phyloP scores from a whole-genome alignment of 257 asterid species.

The Thymus quinquecostatus region DNA sequence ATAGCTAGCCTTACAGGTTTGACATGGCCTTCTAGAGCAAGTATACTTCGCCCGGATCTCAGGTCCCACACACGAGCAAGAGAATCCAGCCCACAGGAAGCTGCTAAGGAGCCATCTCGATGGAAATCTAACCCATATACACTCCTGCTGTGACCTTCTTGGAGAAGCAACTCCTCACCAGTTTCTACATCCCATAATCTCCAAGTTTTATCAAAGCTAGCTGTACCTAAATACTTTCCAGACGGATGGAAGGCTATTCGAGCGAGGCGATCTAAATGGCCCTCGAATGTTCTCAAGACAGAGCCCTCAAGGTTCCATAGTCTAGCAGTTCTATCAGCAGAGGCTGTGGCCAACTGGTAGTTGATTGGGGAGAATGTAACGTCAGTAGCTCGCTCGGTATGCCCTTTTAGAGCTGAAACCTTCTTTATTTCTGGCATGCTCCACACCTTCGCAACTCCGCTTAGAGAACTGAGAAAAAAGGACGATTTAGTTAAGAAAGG shows the following conservation, averaged over 20 bases:
- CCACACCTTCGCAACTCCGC: slow-evolving; percentile 86
- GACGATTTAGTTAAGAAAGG: not conserved
- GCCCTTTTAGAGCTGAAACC: slow-evolving; percentile 82
- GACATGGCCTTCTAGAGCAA: slow-evolving; percentile 91
- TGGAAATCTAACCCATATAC: slow-evolving; percentile 85
- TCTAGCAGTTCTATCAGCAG: slow-evolving; percentile 89
- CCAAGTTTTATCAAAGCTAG: slow-evolving; percentile 97
- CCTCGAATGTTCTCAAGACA: slow-evolving; percentile 67
- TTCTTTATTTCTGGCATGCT: slow-evolving; percentile 72
- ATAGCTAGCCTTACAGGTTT: slow-evolving; percentile 66
- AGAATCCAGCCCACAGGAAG: slow-evolving; percentile 90
- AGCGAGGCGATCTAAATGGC: slow-evolving; percentile 95
- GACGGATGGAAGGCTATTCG: slow-evolving; percentile 92
- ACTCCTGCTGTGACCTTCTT: slow-evolving; percentile 98
- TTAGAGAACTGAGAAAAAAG: slow-evolving; percentile 58
- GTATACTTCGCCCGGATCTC: slow-evolving; percentile 87
- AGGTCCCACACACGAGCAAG: slow-evolving; percentile 99
- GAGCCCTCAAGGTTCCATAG: slow-evolving; percentile 81
- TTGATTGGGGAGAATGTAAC: slow-evolving; percentile 76
- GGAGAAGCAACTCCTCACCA: slow-evolving; percentile 93
- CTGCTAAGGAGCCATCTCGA: slow-evolving; percentile 91
- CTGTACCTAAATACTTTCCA: slow-evolving; percentile 87
- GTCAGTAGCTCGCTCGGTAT: slow-evolving; percentile 90
- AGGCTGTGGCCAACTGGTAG: slow-evolving; percentile 80
- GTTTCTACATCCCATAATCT: slow-evolving; percentile 97